phyloP scores from a whole-genome alignment of 257 asterid species.

The Knoxia roxburghii region DNA sequence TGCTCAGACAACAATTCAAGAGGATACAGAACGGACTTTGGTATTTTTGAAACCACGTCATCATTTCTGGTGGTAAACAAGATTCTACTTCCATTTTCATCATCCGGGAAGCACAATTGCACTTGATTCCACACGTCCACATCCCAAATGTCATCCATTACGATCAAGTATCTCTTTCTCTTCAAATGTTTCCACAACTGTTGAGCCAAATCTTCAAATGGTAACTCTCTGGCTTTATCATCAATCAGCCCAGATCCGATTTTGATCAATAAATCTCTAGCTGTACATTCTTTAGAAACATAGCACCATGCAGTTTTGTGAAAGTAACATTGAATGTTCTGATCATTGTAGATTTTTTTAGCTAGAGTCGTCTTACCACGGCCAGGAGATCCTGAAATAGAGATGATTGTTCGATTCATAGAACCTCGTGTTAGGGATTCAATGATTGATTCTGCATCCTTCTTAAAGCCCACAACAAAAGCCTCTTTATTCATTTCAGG shows the following conservation, averaged over 20 bases:
- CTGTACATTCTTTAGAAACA: background rate
- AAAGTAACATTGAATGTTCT: background rate
- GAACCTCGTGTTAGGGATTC: background rate
- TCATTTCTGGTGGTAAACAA: background rate
- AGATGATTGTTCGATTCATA: background rate
- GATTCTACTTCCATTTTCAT: too few species aligned
- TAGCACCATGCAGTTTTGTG: background rate
- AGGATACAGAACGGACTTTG: background rate
- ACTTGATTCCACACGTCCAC: background rate
- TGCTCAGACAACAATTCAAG: background rate
- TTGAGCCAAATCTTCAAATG: background rate
- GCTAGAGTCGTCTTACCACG: conserved; percentile 3
- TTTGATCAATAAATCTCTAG: background rate
- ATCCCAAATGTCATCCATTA: conserved; percentile 8
- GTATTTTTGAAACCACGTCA: background rate
- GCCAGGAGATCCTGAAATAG: conserved; percentile 1
- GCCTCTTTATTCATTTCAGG: background rate
- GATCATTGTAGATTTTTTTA: background rate
- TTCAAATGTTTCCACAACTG: background rate
- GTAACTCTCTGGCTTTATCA: background rate
- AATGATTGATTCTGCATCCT: background rate
- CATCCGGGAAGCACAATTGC: background rate
- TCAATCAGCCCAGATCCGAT: background rate
- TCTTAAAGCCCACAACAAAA: background rate
- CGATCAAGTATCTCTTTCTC: background rate